Evolutionary conservation across 169 alveolate genomes (phyloP), one percentile per base, ranked within the genome.

Genomic region (Perkinsus olseni): DNA sequence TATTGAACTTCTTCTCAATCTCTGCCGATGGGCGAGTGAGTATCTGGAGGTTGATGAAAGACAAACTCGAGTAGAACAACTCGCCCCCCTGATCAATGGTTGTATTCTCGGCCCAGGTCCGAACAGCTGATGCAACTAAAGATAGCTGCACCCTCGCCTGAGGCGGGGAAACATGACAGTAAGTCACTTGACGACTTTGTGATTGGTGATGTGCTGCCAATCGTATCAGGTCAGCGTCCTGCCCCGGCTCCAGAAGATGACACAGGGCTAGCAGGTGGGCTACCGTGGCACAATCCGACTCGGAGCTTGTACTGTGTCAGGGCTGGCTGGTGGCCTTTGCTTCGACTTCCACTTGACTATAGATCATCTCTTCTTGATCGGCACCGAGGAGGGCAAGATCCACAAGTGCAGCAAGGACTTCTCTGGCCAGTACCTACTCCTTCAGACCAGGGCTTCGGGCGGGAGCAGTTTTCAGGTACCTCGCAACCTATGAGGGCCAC

Each of bases 331-430:
- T 24, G 95, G 95, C 11, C 93, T 94, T 37, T 94, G 95, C 91
- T 38, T 93, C 11, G 94, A 93, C 39, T 93, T 93, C 93, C 91
- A 91, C 40, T 36, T 38, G 62, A 91, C 74, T 10, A 28, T 21
- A 21, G 91, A 92, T 48, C 98, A 98, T 92, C 96, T 97, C 48
- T 98, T 98, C 96, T 94, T 98, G 45, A 98, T 98, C 39, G 99
- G 99, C 91, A 98, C 99, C 4, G 99, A 97, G 94, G 99, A 98
- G 95, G 99, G 99, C 8, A 96, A 96, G 92, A 97, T 98, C 50
- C 98, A 97, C 95, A 97, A 97, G 94, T 98, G 99, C 95, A 97
- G 99, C 38, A 98, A 98, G 93, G 97, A 97, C 40, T 98, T 97
- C 94, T 45, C 91, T 90, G 36, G 50, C 31, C 38, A 38, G 48